Conservation (phyloP, 2,329 filamentous ascomycete species). For the Periconia sp. region DNA sequence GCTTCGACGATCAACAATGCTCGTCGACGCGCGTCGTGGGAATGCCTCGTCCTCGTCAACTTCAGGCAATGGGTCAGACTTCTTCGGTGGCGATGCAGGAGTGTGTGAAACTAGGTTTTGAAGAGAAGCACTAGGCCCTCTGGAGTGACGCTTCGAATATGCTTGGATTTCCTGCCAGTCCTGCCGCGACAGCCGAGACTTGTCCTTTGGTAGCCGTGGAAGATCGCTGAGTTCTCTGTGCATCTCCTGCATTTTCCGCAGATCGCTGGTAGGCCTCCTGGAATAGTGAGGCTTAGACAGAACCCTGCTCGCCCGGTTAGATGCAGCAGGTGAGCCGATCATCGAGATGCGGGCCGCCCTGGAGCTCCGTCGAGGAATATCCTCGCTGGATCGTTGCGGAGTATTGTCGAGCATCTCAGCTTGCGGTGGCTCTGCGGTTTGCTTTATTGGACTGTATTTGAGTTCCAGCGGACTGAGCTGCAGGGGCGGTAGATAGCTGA, state of each 20-base stretch:
- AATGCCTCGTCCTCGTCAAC: slow-evolving; percentile 42
- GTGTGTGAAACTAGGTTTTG: slow-evolving; percentile 30
- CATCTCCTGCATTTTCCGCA: slow-evolving; percentile 31
- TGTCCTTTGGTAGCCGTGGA: slow-evolving; percentile 35
- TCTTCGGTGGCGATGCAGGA: slow-evolving; percentile 31
- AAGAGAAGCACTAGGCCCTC: slow-evolving; percentile 24
- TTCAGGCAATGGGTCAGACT: slow-evolving; percentile 37
- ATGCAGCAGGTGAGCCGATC: slow-evolving; percentile 19
- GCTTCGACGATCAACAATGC: slow-evolving; percentile 42
- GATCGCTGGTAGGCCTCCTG: slow-evolving; percentile 12
- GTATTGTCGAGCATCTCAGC: slow-evolving; percentile 6
- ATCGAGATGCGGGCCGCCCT: slow-evolving; percentile 25
- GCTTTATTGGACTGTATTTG: slow-evolving; percentile 19
- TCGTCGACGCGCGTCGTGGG: slow-evolving; percentile 43
- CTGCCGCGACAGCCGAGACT: slow-evolving; percentile 39
- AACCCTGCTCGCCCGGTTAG: slow-evolving; percentile 9
- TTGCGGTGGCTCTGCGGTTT: slow-evolving; percentile 14
- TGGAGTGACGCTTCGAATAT: slow-evolving; percentile 39
- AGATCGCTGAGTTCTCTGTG: slow-evolving; percentile 37
- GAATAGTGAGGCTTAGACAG: slow-evolving; percentile 3
- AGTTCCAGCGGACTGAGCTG: slow-evolving; percentile 23
- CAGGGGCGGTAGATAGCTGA: slow-evolving; percentile 17
- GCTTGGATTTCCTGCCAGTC: slow-evolving; percentile 43
- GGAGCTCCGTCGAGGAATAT: slow-evolving; percentile 31
- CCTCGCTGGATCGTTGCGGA: slow-evolving; percentile 30